Evolutionary conservation across 768 basidiomycete species (phyloP).

Genomic region (Collybia sp.): DNA sequence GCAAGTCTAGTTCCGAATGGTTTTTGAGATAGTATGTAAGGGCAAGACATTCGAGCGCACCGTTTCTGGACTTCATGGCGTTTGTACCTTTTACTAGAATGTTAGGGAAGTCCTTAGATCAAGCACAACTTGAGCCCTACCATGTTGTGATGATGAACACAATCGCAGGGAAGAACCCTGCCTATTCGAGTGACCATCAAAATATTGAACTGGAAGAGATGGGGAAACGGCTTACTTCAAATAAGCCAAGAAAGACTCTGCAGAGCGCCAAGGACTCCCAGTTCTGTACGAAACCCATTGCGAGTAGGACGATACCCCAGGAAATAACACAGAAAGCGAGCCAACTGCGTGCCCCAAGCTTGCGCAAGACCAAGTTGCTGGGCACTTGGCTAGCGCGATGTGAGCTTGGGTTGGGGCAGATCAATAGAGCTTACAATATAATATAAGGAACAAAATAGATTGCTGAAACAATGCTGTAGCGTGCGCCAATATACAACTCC

Average conservation of each 20-base stretch:
- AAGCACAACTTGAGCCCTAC: constrained; percentile 17
- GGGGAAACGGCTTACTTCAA: constrained; percentile 26
- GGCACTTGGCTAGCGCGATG: constrained; percentile 31
- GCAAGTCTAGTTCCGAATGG: constrained; percentile 28
- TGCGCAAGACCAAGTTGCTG: constrained; percentile 38
- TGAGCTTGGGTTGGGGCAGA: neutral
- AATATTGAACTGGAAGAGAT: neutral
- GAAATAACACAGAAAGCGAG: constrained; percentile 36
- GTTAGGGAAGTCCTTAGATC: neutral
- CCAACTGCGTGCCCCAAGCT: constrained; percentile 35
- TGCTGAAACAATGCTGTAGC: constrained; percentile 41
- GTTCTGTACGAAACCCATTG: constrained; percentile 40
- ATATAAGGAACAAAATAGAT: constrained; percentile 46
- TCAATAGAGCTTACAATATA: constrained; percentile 29
- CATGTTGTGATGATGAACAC: constrained; percentile 47
- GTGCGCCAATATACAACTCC: constrained; percentile 31
- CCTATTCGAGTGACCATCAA: constrained; percentile 19
- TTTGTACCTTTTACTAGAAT: constrained; percentile 33
- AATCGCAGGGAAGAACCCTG: constrained; percentile 46
- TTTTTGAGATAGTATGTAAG: neutral
- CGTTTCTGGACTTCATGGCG: constrained; percentile 48
- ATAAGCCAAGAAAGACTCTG: constrained; percentile 34
- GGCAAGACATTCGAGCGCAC: constrained; percentile 12
- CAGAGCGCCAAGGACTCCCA: constrained; percentile 37
- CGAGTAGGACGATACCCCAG: constrained; percentile 40